Evolutionary conservation across 768 basidiomycete species (phyloP).

Genomic region (Tylopilus vinaceipallidus): DNA sequence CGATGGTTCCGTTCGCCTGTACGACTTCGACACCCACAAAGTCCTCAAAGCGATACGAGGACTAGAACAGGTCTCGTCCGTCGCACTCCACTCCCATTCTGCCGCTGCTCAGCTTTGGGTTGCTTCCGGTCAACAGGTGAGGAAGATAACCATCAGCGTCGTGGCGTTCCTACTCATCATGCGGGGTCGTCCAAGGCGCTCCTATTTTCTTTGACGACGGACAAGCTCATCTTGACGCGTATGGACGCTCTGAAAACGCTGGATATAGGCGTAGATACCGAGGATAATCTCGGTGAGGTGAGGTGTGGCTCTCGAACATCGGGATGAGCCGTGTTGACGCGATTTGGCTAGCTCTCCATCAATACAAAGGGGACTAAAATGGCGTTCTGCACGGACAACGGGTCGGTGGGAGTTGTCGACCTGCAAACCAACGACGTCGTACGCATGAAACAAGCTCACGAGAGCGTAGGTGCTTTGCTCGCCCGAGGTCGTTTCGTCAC

Average conservation of each 20-base stretch:
- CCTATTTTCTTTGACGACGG: slow-evolving; percentile 45
- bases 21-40: slow-evolving; percentile 55
- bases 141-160: not conserved
- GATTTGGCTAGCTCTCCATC: slow-evolving; percentile 58
- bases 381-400: slow-evolving; percentile 72
- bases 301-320: not conserved
- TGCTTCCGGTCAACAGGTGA: slow-evolving; percentile 59
- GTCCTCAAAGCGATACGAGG: slow-evolving; percentile 63
- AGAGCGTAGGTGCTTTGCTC: slow-evolving; percentile 47
- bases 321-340: slow-evolving; percentile 25
- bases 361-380: slow-evolving; percentile 50
- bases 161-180: not conserved
- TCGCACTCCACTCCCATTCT: slow-evolving; percentile 45
- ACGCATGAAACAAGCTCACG: slow-evolving; percentile 61
- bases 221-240: slow-evolving; percentile 51
- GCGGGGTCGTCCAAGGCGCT: slow-evolving; percentile 15
- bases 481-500: not conserved
- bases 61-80: slow-evolving; percentile 62
- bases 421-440: slow-evolving; percentile 45
- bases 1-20: slow-evolving; percentile 70
- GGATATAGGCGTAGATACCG: slow-evolving; percentile 48
- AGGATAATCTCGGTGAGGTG: slow-evolving; percentile 72
- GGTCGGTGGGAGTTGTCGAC: slow-evolving; percentile 65
- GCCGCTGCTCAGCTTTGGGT: slow-evolving; percentile 58
- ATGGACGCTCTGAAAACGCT: slow-evolving; percentile 48